phyloP scores from a whole-genome alignment of 345 rosid genomes.

The Brassica rapa region DNA sequence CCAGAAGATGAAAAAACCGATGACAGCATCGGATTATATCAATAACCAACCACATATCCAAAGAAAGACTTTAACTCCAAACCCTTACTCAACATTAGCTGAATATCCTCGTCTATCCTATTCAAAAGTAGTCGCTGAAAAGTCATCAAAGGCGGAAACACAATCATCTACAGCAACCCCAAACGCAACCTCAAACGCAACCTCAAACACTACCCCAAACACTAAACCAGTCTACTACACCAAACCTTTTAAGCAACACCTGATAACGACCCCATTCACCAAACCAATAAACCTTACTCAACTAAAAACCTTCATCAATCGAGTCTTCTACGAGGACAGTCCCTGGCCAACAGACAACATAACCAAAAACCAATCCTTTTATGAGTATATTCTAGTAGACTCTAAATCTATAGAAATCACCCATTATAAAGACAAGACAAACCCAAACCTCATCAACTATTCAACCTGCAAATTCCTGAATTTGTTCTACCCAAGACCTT shows the following conservation, averaged over 20 bases:
- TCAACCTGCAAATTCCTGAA: not conserved
- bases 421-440: not conserved
- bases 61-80: not conserved
- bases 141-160: too few relatives aligned
- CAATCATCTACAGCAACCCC: not conserved
- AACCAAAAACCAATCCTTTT: not conserved
- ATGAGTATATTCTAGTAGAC: not conserved
- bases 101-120: not conserved
- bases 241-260: not conserved
- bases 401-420: not conserved
- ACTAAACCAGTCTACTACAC: not conserved
- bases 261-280: not conserved
- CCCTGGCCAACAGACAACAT: not conserved
- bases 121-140: not conserved
- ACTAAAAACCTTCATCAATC: not conserved
- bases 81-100: not conserved
- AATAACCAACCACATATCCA: not conserved
- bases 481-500: not conserved
- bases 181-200: not conserved
- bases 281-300: not conserved
- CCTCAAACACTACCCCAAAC: not conserved
- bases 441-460: not conserved
- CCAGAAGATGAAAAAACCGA: not conserved
- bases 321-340: not conserved
- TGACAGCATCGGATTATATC: not conserved